Conservation (phyloP, 2,329 filamentous ascomycete species). For the Ophiostoma ulmi region DNA sequence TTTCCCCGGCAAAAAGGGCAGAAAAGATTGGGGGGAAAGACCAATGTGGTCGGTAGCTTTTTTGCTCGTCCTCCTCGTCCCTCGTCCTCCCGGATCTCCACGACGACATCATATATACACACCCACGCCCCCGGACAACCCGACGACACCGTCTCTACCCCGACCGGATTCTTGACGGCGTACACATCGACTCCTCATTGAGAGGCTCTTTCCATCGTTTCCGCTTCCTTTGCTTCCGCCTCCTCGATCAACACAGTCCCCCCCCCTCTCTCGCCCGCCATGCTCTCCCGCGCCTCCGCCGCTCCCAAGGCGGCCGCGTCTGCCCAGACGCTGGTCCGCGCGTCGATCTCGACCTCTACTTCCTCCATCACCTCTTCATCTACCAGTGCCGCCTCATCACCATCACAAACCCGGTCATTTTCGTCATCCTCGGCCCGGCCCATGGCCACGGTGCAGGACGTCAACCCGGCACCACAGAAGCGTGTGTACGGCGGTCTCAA, state of each 20-base stretch:
- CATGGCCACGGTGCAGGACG: slow-evolving; percentile 77
- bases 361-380: slow-evolving; percentile 9
- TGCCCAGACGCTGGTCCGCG: slow-evolving; percentile 40
- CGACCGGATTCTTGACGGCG: not conserved
- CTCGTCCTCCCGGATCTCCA: slow-evolving; percentile 24
- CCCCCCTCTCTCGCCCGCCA: slow-evolving; percentile 2
- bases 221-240: slow-evolving; percentile 4
- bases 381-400: slow-evolving; percentile 16
- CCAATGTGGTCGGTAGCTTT: slow-evolving; percentile 23
- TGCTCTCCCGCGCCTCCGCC: slow-evolving; percentile 26
- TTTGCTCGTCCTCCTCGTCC: slow-evolving; percentile 20
- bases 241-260: not conserved
- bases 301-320: slow-evolving; percentile 31
- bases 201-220: not conserved
- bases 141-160: not conserved
- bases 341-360: slow-evolving; percentile 30
- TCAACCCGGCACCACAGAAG: slow-evolving; percentile 54
- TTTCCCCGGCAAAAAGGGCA: slow-evolving; percentile 22
- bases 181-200: not conserved
- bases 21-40: slow-evolving; percentile 8
- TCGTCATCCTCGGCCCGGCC: slow-evolving; percentile 41
- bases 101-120: slow-evolving; percentile 20
- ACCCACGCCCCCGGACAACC: slow-evolving; percentile 1
- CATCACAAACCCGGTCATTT: slow-evolving; percentile 13
- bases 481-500: slow-evolving; percentile 77